phyloP scores from a whole-genome alignment of 192 early-diverging fungal genomes.

The Coemansia sp. region DNA sequence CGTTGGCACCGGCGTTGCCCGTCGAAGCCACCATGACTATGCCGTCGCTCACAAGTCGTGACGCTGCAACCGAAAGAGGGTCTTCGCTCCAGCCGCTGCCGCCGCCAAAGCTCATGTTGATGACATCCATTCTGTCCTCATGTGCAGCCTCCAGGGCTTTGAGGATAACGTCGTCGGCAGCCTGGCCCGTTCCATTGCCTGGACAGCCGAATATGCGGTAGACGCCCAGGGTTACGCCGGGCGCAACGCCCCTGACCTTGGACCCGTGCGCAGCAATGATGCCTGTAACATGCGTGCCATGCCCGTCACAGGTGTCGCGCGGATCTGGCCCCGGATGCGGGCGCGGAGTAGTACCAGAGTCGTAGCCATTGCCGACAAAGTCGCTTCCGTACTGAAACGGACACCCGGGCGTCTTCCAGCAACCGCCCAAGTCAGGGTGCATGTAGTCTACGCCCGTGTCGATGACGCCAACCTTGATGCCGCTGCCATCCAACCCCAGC shows the following conservation, averaged over 20 bases:
- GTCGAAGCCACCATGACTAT: conserved; percentile 59
- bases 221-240: conserved; percentile 70
- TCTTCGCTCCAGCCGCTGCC: conserved; percentile 61
- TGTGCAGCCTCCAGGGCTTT: conserved; percentile 71
- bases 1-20: conserved; percentile 66
- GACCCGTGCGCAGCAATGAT: conserved; percentile 71
- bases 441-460: conserved; percentile 55
- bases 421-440: conserved; percentile 51
- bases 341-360: conserved; percentile 30
- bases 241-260: conserved; percentile 76
- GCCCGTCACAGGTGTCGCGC: conserved; percentile 60
- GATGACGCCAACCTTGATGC: conserved; percentile 53
- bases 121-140: conserved; percentile 70
- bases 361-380: conserved; percentile 59
- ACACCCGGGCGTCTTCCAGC: conserved; percentile 58
- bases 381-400: conserved; percentile 62
- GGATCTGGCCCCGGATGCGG: conserved; percentile 56
- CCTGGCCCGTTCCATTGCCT: conserved; percentile 58
- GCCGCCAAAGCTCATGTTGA: conserved; percentile 82
- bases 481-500: conserved; percentile 61
- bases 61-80: conserved; percentile 60
- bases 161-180: conserved; percentile 69
- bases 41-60: conserved; percentile 35
- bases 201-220: conserved; percentile 84
- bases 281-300: conserved; percentile 66